Percentiles rank a stretch among this genome's conserved stretches.
phyloP scores from a whole-genome alignment of 192 early-diverging fungal genomes.

The Gryganskiella cystojenkinii region DNA sequence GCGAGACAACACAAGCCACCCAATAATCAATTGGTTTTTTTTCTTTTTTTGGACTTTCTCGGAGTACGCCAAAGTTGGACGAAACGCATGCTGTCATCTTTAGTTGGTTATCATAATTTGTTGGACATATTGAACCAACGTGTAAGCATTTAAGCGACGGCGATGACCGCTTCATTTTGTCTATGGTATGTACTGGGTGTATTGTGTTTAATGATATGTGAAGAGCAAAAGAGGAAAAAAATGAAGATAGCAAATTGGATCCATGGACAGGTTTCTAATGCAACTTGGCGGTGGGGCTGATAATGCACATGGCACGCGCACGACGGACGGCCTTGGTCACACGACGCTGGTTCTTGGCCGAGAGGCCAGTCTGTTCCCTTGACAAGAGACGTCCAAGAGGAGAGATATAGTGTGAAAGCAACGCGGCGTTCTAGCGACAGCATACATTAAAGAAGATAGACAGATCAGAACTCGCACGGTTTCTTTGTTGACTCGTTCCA shows the following conservation, averaged over 20 bases:
- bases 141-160: no score
- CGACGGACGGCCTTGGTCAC: constrained; percentile 71
- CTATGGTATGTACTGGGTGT: no score
- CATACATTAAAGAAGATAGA: not conserved
- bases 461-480: not conserved
- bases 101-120: no score
- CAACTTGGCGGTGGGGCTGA: constrained; percentile 44
- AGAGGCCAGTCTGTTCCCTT: constrained; percentile 67
- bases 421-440: constrained; percentile 50
- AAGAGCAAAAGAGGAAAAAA: not conserved
- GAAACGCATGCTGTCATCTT: no score
- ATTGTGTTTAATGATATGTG: not conserved
- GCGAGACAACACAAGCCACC: no score
- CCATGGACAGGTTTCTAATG: not conserved
- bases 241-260: not conserved
- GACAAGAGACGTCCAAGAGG: constrained; percentile 73
- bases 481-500: no score
- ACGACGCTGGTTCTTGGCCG: constrained; percentile 69
- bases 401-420: constrained; percentile 68
- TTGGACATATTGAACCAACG: no score
- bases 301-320: constrained; percentile 60
- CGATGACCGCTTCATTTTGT: no score
- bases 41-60: no score
- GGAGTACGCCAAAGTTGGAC: no score
- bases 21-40: no score